Percentiles rank a stretch among this genome's conserved stretches.
Evolutionary conservation across 352 stramenopile genomes (phyloP).

Genomic region (Phytophthora crassamura): DNA sequence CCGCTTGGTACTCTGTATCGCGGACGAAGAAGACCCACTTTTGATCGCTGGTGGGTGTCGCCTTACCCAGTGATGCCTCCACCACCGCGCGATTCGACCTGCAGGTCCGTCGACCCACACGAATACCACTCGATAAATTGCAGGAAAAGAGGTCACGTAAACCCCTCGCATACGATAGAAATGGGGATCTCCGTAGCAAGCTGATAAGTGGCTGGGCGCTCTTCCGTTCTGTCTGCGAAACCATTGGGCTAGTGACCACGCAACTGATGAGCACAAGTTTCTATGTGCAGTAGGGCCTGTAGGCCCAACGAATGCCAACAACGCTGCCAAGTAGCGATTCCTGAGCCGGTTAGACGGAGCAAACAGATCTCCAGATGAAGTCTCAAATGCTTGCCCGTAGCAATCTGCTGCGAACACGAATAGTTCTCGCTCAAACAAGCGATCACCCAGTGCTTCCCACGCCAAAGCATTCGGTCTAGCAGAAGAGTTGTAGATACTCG

Average conservation of each 20-base stretch:
- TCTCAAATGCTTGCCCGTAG: conserved; percentile 25
- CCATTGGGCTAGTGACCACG: conserved; percentile 40
- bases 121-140: conserved; percentile 48
- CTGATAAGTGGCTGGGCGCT: not conserved
- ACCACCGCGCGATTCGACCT: conserved; percentile 41
- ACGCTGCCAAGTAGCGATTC: conserved; percentile 35
- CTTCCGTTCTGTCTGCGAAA: conserved; percentile 13
- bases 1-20: not conserved
- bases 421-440: conserved; percentile 40
- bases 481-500: not conserved
- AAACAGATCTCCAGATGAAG: not conserved
- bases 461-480: not conserved
- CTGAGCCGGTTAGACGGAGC: conserved; percentile 25
- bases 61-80: conserved; percentile 21
- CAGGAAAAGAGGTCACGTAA: conserved; percentile 38
- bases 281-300: conserved; percentile 16
- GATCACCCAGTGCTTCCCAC: conserved; percentile 32
- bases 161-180: conserved; percentile 46
- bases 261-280: conserved; percentile 26
- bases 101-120: conserved; percentile 44
- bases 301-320: conserved; percentile 33
- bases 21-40: not conserved
- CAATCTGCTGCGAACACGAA: conserved; percentile 49
- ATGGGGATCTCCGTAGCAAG: conserved; percentile 28
- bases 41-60: not conserved